Percentiles rank a stretch among this genome's conserved stretches.
Evolutionary conservation across 2,329 filamentous ascomycete species (phyloP).

Genomic region (Ophiobolus disseminans): DNA sequence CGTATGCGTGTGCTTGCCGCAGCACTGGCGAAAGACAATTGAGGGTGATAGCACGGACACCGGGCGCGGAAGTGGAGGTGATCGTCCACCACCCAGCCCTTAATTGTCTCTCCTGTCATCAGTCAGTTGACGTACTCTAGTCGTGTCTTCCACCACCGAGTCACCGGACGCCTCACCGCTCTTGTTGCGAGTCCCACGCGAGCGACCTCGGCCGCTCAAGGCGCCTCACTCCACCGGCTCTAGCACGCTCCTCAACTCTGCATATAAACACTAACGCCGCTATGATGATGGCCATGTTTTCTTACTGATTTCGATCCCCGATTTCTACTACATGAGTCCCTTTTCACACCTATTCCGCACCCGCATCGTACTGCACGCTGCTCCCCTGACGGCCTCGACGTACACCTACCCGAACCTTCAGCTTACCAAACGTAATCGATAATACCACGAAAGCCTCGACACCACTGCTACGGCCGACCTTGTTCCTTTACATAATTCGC

Average conservation of each 20-base stretch:
- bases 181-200: slow-evolving; percentile 3
- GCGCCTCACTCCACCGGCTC: slow-evolving; percentile 34
- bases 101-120: slow-evolving; percentile 20
- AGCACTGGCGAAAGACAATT: slow-evolving; percentile 96
- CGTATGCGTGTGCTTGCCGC: slow-evolving; percentile 92
- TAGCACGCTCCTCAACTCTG: slow-evolving; percentile 39
- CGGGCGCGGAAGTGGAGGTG: slow-evolving; percentile 44
- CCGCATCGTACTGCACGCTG: slow-evolving; percentile 2
- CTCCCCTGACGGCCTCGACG: slow-evolving; percentile 1
- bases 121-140: slow-evolving; percentile 39
- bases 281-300: slow-evolving; percentile 40
- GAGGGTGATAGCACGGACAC: slow-evolving; percentile 71
- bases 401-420: neutral
- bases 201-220: slow-evolving; percentile 12
- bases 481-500: slow-evolving; percentile 30
- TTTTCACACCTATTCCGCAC: slow-evolving; percentile 16
- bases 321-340: slow-evolving; percentile 14
- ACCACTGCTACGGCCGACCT: slow-evolving; percentile 10
- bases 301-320: slow-evolving; percentile 27
- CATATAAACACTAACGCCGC: slow-evolving; percentile 39
- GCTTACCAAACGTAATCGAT: slow-evolving; percentile 3
- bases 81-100: slow-evolving; percentile 40
- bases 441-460: neutral
- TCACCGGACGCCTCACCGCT: slow-evolving; percentile 17
- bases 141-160: slow-evolving; percentile 26